phyloP scores from a whole-genome alignment of 192 early-diverging fungal genomes.

The Radiomyces spectabilis region DNA sequence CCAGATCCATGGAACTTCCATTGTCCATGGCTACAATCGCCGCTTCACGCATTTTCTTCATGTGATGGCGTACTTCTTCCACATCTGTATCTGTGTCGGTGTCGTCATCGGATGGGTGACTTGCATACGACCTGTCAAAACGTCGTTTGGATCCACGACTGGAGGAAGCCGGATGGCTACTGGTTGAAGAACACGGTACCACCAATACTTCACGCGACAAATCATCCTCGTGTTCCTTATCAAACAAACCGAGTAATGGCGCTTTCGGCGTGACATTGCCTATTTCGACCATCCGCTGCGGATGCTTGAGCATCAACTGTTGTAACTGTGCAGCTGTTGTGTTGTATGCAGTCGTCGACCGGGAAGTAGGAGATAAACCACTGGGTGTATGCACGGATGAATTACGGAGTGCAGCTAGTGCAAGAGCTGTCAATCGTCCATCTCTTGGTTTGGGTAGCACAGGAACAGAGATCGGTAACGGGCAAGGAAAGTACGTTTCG shows the following conservation, averaged over 20 bases:
- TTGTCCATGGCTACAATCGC: conserved; percentile 28
- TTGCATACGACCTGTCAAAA: too few relatives aligned
- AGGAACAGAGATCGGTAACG: conserved; percentile 38
- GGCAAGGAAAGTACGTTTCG: conserved; percentile 57
- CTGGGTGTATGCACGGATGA: conserved; percentile 1
- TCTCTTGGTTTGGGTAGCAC: conserved; percentile 10
- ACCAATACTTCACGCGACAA: too few relatives aligned
- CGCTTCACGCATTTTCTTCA: conserved; percentile 34
- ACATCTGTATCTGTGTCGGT: conserved; percentile 50
- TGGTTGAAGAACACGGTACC: too few relatives aligned
- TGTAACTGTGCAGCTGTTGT: conserved; percentile 15
- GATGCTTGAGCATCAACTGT: conserved; percentile 13
- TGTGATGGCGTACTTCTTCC: conserved; percentile 39
- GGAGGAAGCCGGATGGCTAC: too few relatives aligned
- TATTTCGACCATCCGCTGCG: too few relatives aligned
- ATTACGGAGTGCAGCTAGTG: conserved; percentile 9
- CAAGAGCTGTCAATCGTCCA: conserved; percentile 10
- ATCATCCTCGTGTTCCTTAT: too few relatives aligned
- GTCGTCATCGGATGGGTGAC: conserved; percentile 40
- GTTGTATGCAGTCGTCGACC: neutral
- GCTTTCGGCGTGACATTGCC: neutral
- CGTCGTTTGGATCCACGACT: too few relatives aligned
- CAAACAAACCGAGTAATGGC: neutral
- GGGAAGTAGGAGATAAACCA: neutral
- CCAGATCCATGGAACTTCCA: conserved; percentile 16